Conservation (phyloP, 2,329 filamentous ascomycete genomes). For the Colletotrichum camelliae region DNA sequence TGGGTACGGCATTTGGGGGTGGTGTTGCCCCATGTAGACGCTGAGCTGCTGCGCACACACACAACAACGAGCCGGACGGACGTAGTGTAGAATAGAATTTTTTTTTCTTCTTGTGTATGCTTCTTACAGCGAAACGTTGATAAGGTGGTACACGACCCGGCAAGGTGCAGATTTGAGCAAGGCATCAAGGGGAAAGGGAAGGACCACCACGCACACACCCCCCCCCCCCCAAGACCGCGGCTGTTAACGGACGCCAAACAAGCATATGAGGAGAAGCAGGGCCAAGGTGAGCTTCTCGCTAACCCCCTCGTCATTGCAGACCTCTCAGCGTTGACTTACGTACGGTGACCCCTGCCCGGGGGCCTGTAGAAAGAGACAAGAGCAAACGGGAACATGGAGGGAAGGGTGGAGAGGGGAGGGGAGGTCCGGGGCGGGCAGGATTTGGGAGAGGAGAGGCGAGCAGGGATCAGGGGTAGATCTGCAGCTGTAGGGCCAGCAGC, state of each 20-base stretch:
- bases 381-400: background rate
- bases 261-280: background rate
- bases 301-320: background rate
- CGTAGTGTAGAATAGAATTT: background rate
- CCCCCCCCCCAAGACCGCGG: background rate
- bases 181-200: background rate
- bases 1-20: background rate
- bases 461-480: background rate
- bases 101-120: background rate
- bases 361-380: background rate
- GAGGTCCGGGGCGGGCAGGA: background rate
- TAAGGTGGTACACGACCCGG: background rate
- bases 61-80: background rate
- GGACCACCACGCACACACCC: background rate
- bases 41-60: background rate
- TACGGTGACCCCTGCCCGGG: background rate
- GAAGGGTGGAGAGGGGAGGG: background rate
- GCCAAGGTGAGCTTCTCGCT: background rate
- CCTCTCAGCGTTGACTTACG: background rate
- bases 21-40: background rate
- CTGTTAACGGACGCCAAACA: background rate
- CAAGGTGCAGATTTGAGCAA: background rate
- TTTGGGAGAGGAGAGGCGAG: background rate
- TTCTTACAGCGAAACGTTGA: background rate
- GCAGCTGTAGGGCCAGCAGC: constrained; percentile 8